A percentile compares a stretch with the other conserved stretches of the same genome.
These are phyloP conservation scores for Cornus kousa DNA, from an alignment of 148 eudicot genomes.

Conservation along the genomic window DNA sequence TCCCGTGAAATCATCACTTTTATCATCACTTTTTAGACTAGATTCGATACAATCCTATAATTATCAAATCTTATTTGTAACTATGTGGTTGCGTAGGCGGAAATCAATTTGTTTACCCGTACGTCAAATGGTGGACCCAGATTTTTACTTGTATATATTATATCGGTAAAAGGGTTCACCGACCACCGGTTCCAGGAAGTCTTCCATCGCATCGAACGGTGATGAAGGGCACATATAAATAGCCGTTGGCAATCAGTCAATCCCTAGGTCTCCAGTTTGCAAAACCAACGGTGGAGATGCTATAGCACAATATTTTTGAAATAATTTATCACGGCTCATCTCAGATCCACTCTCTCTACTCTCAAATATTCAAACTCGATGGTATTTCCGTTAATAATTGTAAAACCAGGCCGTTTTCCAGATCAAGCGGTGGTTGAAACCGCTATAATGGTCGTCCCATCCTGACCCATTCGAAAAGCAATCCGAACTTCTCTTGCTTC, in stretches of 20 bases:
- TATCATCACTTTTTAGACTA: no score
- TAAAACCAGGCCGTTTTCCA: constrained; percentile 15
- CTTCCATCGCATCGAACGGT: background rate
- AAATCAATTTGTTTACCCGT: no score
- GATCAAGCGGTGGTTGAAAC: constrained; percentile 11
- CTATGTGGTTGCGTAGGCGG: no score
- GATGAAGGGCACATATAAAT: background rate
- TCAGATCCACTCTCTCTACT: background rate
- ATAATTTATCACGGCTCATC: background rate
- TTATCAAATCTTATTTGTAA: no score
- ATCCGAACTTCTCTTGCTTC: constrained; percentile 8
- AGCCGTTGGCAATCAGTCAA: background rate
- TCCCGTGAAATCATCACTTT: no score
- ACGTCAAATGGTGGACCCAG: no score
- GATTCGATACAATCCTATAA: no score
- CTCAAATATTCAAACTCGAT: constrained; percentile 11
- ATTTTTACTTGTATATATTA: no score
- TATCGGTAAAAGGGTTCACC: no score
- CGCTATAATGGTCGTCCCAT: constrained; percentile 11
- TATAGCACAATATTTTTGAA: background rate
- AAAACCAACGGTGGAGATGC: background rate
- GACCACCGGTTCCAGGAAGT: no score
- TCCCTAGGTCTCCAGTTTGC: background rate
- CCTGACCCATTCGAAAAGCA: background rate
- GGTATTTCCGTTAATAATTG: constrained; percentile 25